Conservation (phyloP, 2,329 filamentous ascomycete species). For the Colletotrichum incanum region DNA sequence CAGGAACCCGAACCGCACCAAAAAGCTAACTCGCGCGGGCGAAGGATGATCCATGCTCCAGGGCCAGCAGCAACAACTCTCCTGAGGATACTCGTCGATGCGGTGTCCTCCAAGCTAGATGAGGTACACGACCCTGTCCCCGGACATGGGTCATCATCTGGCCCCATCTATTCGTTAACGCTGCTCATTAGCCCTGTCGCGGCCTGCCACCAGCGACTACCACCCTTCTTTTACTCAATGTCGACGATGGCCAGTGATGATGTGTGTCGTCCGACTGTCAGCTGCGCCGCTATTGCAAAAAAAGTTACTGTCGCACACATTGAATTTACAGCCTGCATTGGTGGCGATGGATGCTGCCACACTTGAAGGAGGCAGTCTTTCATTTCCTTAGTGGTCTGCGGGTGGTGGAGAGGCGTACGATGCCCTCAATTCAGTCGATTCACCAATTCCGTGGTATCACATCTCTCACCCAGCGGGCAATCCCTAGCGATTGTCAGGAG, state of each 20-base stretch:
- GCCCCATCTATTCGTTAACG: slow-evolving; percentile 36
- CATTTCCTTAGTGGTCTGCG: background rate
- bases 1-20: slow-evolving; percentile 33
- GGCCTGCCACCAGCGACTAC: slow-evolving; percentile 29
- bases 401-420: background rate
- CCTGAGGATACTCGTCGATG: slow-evolving; percentile 13
- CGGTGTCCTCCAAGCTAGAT: slow-evolving; percentile 22
- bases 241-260: slow-evolving; percentile 16
- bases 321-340: too few species aligned
- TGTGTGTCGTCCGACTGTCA: slow-evolving; percentile 5
- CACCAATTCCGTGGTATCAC: background rate
- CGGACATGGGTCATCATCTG: slow-evolving; percentile 38
- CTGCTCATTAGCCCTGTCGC: slow-evolving; percentile 20
- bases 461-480: background rate
- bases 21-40: slow-evolving; percentile 24
- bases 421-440: background rate
- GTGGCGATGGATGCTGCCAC: background rate
- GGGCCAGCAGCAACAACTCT: slow-evolving; percentile 26
- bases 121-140: slow-evolving; percentile 40
- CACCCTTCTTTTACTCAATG: slow-evolving; percentile 22
- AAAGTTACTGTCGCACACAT: background rate
- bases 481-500: background rate
- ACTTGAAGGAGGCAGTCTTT: background rate
- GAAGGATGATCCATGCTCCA: slow-evolving; percentile 42
- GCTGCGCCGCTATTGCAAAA: background rate